A percentile compares a stretch with the other conserved stretches of the same genome.
Evolutionary conservation across 164 flowering plant species (phyloP).

Genomic region (Liquidambar formosana): DNA sequence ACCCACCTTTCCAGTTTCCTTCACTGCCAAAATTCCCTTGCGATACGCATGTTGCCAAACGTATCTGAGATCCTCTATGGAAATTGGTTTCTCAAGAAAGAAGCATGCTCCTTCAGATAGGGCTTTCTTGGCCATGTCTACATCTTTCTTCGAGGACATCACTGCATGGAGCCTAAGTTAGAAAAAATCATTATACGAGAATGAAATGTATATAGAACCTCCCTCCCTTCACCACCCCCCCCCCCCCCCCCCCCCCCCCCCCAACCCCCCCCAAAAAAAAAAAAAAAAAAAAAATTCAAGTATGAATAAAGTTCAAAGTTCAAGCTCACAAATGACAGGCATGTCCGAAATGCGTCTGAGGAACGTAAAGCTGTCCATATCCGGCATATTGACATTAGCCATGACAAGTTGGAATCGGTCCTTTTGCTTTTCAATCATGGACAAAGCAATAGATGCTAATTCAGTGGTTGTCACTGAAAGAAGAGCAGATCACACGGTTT

Average conservation of each 20-base stretch:
- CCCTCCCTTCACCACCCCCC: too few species aligned
- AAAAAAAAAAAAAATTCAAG: neutral
- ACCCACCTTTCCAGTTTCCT: neutral
- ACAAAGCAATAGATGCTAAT: slow-evolving; percentile 21
- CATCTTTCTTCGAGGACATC: slow-evolving; percentile 5
- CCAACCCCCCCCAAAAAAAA: too few species aligned
- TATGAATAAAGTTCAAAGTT: neutral
- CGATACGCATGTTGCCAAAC: slow-evolving; percentile 31
- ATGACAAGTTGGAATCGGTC: slow-evolving; percentile 24
- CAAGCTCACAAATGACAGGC: slow-evolving; percentile 29
- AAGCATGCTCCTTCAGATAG: slow-evolving; percentile 22
- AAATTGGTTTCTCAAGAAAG: slow-evolving; percentile 27
- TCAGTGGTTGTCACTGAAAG: slow-evolving; percentile 29
- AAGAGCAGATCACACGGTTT: neutral
- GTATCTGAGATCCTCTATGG: slow-evolving; percentile 5
- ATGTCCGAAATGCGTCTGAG: slow-evolving; percentile 13
- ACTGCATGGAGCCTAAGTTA: slow-evolving; percentile 13
- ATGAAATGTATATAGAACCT: too few species aligned
- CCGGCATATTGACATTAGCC: slow-evolving; percentile 18
- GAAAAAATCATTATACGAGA: neutral
- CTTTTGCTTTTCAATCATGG: slow-evolving; percentile 20
- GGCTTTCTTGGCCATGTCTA: slow-evolving; percentile 3
- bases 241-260: too few species aligned
- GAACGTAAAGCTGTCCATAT: slow-evolving; percentile 15
- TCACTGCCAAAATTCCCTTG: neutral